Evolutionary conservation across 768 basidiomycete species (phyloP), one percentile per base, ranked within the genome.

Genomic region (Lentinula sp.): DNA sequence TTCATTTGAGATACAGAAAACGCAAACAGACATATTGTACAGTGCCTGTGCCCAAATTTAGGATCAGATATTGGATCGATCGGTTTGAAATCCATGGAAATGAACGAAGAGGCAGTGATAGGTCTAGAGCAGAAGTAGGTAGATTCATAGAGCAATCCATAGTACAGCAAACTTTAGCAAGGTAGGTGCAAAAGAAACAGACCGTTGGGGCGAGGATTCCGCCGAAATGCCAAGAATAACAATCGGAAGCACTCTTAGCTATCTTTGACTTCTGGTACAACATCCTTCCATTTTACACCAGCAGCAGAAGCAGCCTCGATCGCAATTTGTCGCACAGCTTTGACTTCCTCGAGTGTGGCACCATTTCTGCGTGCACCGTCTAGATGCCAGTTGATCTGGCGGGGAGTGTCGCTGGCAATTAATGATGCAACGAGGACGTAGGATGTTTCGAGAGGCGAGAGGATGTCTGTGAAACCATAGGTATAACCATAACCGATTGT

Each of bases 301-400:
- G 77, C 74, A 15, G 73, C 70, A 10, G 69, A 68, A 3, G 81
- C 80, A 8, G 84, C 77, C 48, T 78, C 75, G 41, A 88, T 81
- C 15, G 84, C 74, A 48, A 87, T 84, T 45, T 75, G 66, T 20
- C 87, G 74, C 7, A 85, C 82, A 2, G 85, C 85, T 43, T 71
- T 71, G 6, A 79, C 77, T 65, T 88, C 79, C 15, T 81, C 82
- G 16, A 73, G 60, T 2, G 76, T 80, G 10, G 85, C 86, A 3
- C 85, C 85, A 48, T 76, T 74, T 57, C 84, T 74, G 45, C 76
- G 73, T 2, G 86, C 85, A 15, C 82, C 82, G 12, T 76, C 73
- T 23, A 88, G 73, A 66, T 88, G 87, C 87, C 87, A 89, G n/a
- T 63, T 72, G 35, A 85, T 81, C 66, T 89, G 87, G 42, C 75